Evolutionary conservation across 768 basidiomycete genomes (phyloP).

Genomic region (Lentinula detonsa): DNA sequence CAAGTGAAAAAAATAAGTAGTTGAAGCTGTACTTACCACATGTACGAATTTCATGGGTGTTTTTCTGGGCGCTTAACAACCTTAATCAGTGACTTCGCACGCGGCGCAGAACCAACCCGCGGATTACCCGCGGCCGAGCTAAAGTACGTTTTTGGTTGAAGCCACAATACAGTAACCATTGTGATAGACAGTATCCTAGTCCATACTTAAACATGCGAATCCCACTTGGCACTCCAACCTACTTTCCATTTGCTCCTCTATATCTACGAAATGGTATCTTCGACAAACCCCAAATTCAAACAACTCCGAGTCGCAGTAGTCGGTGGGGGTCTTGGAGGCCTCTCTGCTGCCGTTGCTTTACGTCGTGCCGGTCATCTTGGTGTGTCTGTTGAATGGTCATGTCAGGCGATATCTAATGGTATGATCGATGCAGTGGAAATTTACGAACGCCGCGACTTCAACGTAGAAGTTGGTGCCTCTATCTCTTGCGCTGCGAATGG

Average conservation of each 20-base stretch:
- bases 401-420: neutral
- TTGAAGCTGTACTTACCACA: neutral
- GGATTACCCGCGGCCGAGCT: neutral
- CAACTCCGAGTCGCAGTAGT: constrained; percentile 14
- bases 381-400: neutral
- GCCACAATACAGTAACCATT: neutral
- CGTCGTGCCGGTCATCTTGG: constrained; percentile 19
- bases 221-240: neutral
- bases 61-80: neutral
- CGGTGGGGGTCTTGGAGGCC: constrained; percentile 19
- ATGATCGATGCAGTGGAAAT: constrained; percentile 15
- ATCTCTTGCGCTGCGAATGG: constrained; percentile 28
- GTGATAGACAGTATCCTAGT: neutral
- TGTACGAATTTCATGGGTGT: too few relatives aligned
- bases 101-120: neutral
- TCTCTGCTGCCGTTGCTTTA: constrained; percentile 18
- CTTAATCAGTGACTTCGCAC: neutral
- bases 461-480: constrained; percentile 26
- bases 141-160: neutral
- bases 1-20: neutral
- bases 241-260: neutral
- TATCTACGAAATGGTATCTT: neutral
- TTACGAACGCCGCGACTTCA: constrained; percentile 22
- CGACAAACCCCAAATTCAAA: constrained; percentile 7
- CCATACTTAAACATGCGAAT: neutral